Conservation (phyloP, 1,284 basidiomycete species). For the Sanguinoderma infundibulare region DNA sequence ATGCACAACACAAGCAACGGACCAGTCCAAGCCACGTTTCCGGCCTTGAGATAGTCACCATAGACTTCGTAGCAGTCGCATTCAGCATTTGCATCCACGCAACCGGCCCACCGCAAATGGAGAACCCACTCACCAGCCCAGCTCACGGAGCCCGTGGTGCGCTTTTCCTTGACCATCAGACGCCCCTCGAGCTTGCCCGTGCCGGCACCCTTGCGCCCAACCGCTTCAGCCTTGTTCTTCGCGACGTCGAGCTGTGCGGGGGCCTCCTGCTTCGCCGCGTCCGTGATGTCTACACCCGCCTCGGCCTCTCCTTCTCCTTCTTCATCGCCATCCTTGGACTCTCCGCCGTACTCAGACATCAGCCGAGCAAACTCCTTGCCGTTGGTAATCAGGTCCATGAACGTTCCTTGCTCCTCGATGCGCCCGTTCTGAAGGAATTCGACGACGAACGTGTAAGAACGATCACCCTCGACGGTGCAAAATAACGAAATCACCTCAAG, state of each 20-base stretch:
- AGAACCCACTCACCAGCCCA: constrained; percentile 45
- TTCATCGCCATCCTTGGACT: constrained; percentile 47
- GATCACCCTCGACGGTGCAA: too few species aligned
- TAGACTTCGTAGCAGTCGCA: constrained; percentile 58
- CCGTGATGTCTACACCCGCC: constrained; percentile 39
- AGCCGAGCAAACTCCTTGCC: constrained; percentile 68
- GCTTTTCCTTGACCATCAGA: constrained; percentile 65
- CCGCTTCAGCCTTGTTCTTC: constrained; percentile 43
- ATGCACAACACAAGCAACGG: constrained; percentile 63
- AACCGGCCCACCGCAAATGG: not conserved
- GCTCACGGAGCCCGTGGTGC: constrained; percentile 70
- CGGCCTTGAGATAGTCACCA: constrained; percentile 67
- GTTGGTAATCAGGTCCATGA: constrained; percentile 53
- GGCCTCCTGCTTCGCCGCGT: constrained; percentile 28
- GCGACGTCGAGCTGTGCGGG: constrained; percentile 40
- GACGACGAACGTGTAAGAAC: too few species aligned
- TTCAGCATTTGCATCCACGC: constrained; percentile 7
- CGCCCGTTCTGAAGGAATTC: constrained; percentile 45
- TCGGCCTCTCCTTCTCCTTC: too few species aligned
- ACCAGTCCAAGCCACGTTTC: constrained; percentile 57
- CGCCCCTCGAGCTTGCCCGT: constrained; percentile 67
- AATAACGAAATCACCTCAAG: constrained; percentile 13
- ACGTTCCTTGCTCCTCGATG: constrained; percentile 72
- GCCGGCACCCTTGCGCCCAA: constrained; percentile 51
- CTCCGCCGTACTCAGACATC: constrained; percentile 67